Base-by-base conservation (phyloP, 2,329 filamentous ascomycete genomes). In the Macrophomina phaseolina region DNA sequence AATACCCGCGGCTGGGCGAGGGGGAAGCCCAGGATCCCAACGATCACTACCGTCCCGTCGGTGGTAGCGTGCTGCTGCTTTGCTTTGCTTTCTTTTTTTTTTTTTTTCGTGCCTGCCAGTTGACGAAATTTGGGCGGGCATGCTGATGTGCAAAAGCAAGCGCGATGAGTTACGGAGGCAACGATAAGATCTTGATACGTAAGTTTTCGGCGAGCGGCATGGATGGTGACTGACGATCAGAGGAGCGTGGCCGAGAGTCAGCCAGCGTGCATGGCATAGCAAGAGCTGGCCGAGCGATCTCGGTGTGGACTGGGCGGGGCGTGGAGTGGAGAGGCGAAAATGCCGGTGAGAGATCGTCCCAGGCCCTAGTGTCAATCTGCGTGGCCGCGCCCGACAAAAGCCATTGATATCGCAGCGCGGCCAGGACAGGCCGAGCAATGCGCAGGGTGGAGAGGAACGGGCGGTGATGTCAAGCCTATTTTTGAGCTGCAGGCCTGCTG, bases 361-460 rank as follows among this genome's bases (percentile, higher is more conserved):
- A 32, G 64, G 34, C 34, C 64, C 64, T 46, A 42, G 64, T 16
- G 64, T 23, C 60, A 66, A 66, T 66, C 64, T 61, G 64, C 64
- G 64, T 45, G 53, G 53, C 45, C 45, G 23, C 38, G 49, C 23
- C 23, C n/a, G 14, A 18, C 45, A 8, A 32, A 32, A 11, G 30
- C 23, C 60, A 30, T 8, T 48, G 49, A 38, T 36, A 28, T 46
- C 36, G 55, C 55, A n/a, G 55, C 34, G 38, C 55, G 36, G 6
- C 36, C 36, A 38, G 36, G 36, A 38, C 6, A 38, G 4, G 7
- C 36, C 11, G 36, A 38, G 36, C 36, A 38, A 12, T 38, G 55
- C 55, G 38, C 34, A 23, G 23, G 23, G 38, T 42, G 9, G 56
- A 28, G 38, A 14, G 6, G 30, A 11, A 55, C 16, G 18, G 52